Conservation (phyloP, 768 basidiomycete genomes). For the Lactarius psammicola region DNA sequence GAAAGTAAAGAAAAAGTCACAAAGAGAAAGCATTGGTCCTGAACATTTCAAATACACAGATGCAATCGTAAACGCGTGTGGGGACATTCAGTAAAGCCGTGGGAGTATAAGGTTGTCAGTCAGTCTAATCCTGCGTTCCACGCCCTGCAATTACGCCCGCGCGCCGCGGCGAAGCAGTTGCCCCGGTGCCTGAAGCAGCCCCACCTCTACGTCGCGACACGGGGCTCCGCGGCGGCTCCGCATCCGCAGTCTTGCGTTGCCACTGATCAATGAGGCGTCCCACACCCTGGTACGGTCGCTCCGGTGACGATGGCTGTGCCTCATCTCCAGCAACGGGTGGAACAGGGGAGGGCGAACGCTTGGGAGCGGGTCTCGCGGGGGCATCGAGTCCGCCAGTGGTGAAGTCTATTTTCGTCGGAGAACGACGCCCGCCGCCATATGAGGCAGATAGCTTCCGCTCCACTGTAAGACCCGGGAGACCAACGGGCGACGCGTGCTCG, state of each 20-base stretch:
- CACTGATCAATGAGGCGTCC: constrained; percentile 84
- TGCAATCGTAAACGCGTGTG: not conserved
- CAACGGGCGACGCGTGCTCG: constrained; percentile 25
- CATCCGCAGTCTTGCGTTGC: constrained; percentile 75
- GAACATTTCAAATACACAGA: constrained; percentile 1
- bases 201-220: constrained; percentile 39
- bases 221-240: constrained; percentile 41
- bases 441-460: constrained; percentile 18
- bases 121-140: constrained; percentile 18
- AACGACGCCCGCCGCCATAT: constrained; percentile 18
- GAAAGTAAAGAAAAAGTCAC: not conserved
- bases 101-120: not conserved
- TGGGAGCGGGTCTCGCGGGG: constrained; percentile 5
- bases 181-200: constrained; percentile 1
- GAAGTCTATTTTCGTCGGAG: constrained; percentile 17
- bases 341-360: constrained; percentile 14
- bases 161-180: constrained; percentile 21
- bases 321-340: constrained; percentile 26
- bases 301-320: constrained; percentile 60
- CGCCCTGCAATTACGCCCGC: constrained; percentile 22
- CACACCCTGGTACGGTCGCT: constrained; percentile 78
- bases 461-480: constrained; percentile 25
- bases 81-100: not conserved
- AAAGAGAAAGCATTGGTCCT: not conserved
- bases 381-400: constrained; percentile 11